Conservation (phyloP, 169 alveolate genomes). For the Perkinsus olseni region DNA sequence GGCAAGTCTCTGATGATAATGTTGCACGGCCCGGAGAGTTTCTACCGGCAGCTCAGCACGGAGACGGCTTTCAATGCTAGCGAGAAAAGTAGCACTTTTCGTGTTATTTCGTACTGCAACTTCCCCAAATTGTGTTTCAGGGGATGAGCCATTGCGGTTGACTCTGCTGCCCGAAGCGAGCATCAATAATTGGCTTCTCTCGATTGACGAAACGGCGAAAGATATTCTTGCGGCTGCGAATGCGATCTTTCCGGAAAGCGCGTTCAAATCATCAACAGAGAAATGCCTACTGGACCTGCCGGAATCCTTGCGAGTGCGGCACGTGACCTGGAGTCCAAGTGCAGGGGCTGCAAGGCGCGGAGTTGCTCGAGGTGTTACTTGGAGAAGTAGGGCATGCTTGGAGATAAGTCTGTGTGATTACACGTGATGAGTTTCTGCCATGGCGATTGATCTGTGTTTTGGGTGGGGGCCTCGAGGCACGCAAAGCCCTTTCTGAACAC, state of each 20-base stretch:
- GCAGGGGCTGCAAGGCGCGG: background rate
- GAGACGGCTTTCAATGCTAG: background rate
- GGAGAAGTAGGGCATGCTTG: background rate
- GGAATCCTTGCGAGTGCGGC: background rate
- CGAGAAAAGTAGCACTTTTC: background rate
- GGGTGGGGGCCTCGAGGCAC: too few species aligned
- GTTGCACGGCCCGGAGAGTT: background rate
- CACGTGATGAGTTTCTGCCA: background rate
- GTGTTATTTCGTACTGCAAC: background rate
- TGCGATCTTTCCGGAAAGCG: background rate
- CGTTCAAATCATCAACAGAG: background rate
- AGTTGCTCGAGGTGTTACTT: background rate
- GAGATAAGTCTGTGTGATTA: background rate
- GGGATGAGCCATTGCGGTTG: background rate
- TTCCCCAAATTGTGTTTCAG: background rate
- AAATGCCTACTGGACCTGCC: background rate
- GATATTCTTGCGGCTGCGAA: background rate
- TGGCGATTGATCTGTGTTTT: background rate
- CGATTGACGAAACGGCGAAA: background rate
- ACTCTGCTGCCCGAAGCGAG: background rate
- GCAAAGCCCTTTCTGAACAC: background rate
- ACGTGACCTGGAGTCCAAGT: background rate
- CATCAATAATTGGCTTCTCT: background rate
- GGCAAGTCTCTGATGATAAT: background rate
- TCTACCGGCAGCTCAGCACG: background rate